These are phyloP conservation scores for Raphanus sativus DNA, from an alignment of 345 rosid species.

Conservation along the genomic window DNA sequence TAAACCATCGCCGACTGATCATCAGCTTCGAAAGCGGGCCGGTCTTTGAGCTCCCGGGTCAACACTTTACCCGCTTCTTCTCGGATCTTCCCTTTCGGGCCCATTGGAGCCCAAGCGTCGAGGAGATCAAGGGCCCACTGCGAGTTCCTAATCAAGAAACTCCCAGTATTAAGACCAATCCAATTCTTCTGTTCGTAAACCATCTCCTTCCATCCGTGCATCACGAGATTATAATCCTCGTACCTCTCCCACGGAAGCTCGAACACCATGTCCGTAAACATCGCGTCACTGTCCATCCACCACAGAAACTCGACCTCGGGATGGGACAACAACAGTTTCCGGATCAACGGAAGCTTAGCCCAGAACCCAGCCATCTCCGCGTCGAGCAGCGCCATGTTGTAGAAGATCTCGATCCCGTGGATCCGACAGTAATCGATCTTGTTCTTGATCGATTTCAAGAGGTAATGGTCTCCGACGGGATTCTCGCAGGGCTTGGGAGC, in stretches of 20 bases:
- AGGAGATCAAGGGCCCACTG: slow-evolving; percentile 72
- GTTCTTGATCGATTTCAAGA: slow-evolving; percentile 71
- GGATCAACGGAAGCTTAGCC: slow-evolving; percentile 70
- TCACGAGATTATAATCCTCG: slow-evolving; percentile 54
- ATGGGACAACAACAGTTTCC: slow-evolving; percentile 60
- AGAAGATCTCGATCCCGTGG: slow-evolving; percentile 74
- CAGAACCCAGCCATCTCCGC: slow-evolving; percentile 79
- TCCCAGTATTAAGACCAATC: slow-evolving; percentile 73
- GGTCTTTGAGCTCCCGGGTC: slow-evolving; percentile 56
- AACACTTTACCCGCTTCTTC: slow-evolving; percentile 64
- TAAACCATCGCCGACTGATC: slow-evolving; percentile 77
- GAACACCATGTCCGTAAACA: slow-evolving; percentile 79
- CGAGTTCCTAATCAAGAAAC: slow-evolving; percentile 60
- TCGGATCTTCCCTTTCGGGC: slow-evolving; percentile 58
- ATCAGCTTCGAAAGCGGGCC: slow-evolving; percentile 69
- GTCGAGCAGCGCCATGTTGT: slow-evolving; percentile 67
- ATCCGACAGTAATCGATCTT: slow-evolving; percentile 73
- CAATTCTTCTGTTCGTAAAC: slow-evolving; percentile 69
- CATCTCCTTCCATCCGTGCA: slow-evolving; percentile 80
- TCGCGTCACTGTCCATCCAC: slow-evolving; percentile 87
- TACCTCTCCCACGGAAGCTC: slow-evolving; percentile 86
- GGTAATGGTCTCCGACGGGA: slow-evolving; percentile 71
- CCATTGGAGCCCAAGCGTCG: slow-evolving; percentile 71
- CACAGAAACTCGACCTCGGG: slow-evolving; percentile 71
- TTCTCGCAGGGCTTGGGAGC: slow-evolving; percentile 77